Evolutionary conservation across 2,329 filamentous ascomycete genomes (phyloP).

Genomic region (Coleophoma eucalyptorum): DNA sequence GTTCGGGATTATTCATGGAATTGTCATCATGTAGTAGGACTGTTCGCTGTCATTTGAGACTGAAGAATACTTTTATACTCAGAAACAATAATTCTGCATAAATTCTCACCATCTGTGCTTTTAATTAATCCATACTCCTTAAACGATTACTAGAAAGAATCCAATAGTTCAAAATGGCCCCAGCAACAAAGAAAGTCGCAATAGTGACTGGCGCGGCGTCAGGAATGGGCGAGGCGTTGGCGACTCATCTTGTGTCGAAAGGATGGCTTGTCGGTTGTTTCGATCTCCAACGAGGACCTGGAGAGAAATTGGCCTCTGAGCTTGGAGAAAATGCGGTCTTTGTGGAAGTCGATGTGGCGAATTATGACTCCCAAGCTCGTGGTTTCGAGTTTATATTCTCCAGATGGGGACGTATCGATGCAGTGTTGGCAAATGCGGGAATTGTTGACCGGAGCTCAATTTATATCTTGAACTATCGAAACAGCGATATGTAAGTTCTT

Average conservation of each 20-base stretch:
- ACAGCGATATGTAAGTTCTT: conserved; percentile 15
- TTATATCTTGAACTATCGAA: conserved; percentile 36
- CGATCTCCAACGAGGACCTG: conserved; percentile 28
- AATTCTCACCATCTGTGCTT: background rate
- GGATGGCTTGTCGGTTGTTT: conserved; percentile 32
- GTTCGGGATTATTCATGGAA: no score
- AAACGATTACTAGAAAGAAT: background rate
- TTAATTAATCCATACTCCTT: no score
- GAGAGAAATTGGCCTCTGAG: conserved; percentile 13
- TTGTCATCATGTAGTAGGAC: no score
- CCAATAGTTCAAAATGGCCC: background rate
- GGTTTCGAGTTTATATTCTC: conserved; percentile 39
- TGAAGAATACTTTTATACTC: background rate
- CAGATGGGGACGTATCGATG: conserved; percentile 42
- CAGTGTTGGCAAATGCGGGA: conserved; percentile 46
- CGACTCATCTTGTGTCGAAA: conserved; percentile 25
- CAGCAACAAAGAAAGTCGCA: background rate
- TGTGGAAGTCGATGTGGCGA: conserved; percentile 39
- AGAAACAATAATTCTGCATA: background rate
- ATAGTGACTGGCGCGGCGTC: conserved; percentile 24
- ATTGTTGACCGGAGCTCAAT: conserved; percentile 35
- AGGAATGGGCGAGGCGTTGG: conserved; percentile 41
- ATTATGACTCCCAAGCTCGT: conserved; percentile 38
- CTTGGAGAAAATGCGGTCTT: conserved; percentile 33
- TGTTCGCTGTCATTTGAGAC: background rate